phyloP scores from a whole-genome alignment of 192 early-diverging fungal species.

The Backusella psychrophila region DNA sequence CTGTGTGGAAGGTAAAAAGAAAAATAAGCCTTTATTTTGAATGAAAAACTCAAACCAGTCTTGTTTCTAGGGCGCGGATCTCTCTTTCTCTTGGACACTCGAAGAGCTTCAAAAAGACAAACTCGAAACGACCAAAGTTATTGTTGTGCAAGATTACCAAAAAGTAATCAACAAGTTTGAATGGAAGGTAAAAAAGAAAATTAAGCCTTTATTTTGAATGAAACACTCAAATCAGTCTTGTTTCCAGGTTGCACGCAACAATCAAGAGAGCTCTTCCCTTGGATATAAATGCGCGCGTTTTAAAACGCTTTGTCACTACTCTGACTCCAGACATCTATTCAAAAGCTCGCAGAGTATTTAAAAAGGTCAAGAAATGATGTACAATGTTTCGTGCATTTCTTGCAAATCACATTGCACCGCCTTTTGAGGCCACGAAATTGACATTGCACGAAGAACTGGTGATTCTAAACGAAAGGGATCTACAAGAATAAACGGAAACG shows the following conservation, averaged over 20 bases:
- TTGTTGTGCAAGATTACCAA: conserved; percentile 58
- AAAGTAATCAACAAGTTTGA: conserved; percentile 41
- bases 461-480: conserved; percentile 42
- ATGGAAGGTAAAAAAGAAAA: conserved; percentile 43
- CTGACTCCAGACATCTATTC: conserved; percentile 38
- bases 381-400: conserved; percentile 66
- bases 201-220: not conserved
- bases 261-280: conserved; percentile 49
- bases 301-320: conserved; percentile 49
- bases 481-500: conserved; percentile 14
- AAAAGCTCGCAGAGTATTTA: conserved; percentile 34
- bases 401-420: conserved; percentile 50
- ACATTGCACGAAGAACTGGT: conserved; percentile 57
- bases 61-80: conserved; percentile 29
- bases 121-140: conserved; percentile 64
- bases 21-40: not conserved
- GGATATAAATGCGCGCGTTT: conserved; percentile 45
- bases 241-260: conserved; percentile 37
- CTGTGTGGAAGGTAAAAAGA: no score
- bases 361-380: conserved; percentile 65
- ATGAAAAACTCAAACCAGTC: not conserved
- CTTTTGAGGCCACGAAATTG: conserved; percentile 46
- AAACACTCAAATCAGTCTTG: not conserved
- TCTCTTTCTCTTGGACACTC: no score
- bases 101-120: conserved; percentile 67